Evolutionary conservation across 495 filamentous ascomycete species (phyloP), one percentile per base, ranked within the genome.

Genomic region (Podospora pseudocomata): DNA sequence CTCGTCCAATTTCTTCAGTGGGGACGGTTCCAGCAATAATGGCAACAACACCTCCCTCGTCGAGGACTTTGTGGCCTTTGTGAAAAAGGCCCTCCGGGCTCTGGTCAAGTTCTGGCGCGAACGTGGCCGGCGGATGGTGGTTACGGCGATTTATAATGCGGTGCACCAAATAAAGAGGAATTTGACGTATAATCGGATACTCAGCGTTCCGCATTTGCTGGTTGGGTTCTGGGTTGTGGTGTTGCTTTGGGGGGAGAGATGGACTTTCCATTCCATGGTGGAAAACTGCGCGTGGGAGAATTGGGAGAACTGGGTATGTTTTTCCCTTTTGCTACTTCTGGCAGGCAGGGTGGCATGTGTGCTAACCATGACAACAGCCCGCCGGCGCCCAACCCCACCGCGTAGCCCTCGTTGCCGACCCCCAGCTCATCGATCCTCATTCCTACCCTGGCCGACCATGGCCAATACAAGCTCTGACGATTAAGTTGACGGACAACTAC

Each of bases 341-440:
- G 6, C 39, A 49, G 6, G 39, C 6, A 49, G 39, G 13, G 9
- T 49, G 28, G 3, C 32, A 67, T 19, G 27, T 19, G 27, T 58
- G 49, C 67, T 59, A 39, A 61, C 26, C 28, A 60, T 19, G 30
- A 30, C 4, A 32, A 55, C 64, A 97, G 95, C 92, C 92, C 67
- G 74, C 81, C 70, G 86, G 81, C 69, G 92, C 93, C 20, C 85
- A 82, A 28, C 96, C 96, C 2, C 93, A 98, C 78, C 92, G 90
- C 75, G 83, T 97, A 65, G 86, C 90, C 63, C 90, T 99, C 73
- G 82, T 99, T 67, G 94, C 96, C 54, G 96, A 99, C 75, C 96
- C 96, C n/a, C 96, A 99, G 76, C 84, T 99, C 44, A 92, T 97
- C 72, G 96, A 99, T 79, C 92, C 94, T 32, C 95, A 99, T 76